A percentile compares a stretch with the other conserved stretches of the same genome.
Evolutionary conservation across 441 rosid genomes (phyloP).

Genomic region (Pelargonium myrrhifolium): DNA sequence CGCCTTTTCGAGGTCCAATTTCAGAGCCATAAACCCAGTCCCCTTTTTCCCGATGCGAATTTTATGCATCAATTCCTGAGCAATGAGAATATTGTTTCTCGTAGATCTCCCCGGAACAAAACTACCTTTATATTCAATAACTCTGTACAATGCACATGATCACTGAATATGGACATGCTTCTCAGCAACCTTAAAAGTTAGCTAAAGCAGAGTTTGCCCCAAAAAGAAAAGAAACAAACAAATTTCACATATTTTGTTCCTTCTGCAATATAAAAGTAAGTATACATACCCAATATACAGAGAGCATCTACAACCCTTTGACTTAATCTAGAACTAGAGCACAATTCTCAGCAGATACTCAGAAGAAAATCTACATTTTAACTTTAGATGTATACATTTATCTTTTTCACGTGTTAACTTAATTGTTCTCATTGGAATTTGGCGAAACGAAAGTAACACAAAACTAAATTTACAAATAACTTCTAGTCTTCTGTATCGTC

Average conservation of each 20-base stretch:
- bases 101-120: no score
- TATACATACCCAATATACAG: conserved; percentile 11
- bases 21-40: no score
- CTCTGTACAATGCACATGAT: no score
- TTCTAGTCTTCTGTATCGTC: conserved; percentile 10
- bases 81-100: no score
- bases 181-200: no score
- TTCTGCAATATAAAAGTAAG: neutral
- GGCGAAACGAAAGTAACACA: neutral
- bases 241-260: no score
- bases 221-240: neutral
- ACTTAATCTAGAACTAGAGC: neutral
- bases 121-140: no score
- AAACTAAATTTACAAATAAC: neutral
- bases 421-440: neutral
- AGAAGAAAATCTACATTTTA: conserved; percentile 6
- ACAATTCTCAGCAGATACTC: neutral
- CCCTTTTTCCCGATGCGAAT: no score
- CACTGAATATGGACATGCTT: no score
- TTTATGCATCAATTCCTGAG: no score
- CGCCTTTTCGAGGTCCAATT: no score
- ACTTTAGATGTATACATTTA: conserved; percentile 10
- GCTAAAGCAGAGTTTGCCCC: neutral
- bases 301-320: neutral
- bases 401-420: conserved; percentile 6